Percentiles rank a stretch among this genome's conserved stretches.
Evolutionary conservation across 2,329 filamentous ascomycete species (phyloP).

Genomic region (Neodidymelliopsis sp.): DNA sequence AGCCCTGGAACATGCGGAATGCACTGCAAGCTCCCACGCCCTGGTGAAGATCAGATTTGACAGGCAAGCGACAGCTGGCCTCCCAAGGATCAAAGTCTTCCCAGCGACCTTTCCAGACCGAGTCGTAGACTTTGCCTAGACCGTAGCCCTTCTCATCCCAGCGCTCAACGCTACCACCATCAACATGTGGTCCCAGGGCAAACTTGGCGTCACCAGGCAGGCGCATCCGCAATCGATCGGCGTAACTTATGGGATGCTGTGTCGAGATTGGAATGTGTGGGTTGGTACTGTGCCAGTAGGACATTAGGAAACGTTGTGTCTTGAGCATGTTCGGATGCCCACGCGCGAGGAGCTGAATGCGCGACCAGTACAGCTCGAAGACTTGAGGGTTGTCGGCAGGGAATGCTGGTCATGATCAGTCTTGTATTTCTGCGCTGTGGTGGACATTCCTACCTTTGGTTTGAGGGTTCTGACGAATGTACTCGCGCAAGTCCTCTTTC

Average conservation of each 20-base stretch:
- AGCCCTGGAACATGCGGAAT: slow-evolving; percentile 90
- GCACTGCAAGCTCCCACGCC: slow-evolving; percentile 83
- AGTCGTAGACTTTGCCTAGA: slow-evolving; percentile 71
- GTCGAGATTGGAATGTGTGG: slow-evolving; percentile 53
- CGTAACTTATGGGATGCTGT: slow-evolving; percentile 57
- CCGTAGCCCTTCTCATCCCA: slow-evolving; percentile 69
- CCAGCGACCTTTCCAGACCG: slow-evolving; percentile 78
- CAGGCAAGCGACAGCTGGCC: slow-evolving; percentile 70
- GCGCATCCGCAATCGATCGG: slow-evolving; percentile 60
- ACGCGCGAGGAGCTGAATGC: slow-evolving; percentile 56
- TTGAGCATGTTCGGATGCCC: slow-evolving; percentile 57
- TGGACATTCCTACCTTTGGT: slow-evolving; percentile 42
- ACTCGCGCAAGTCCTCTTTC: slow-evolving; percentile 55
- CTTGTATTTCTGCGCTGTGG: background rate
- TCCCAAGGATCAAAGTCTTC: slow-evolving; percentile 86
- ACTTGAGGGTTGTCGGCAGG: slow-evolving; percentile 59
- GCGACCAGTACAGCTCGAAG: slow-evolving; percentile 61
- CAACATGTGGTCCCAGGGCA: slow-evolving; percentile 64
- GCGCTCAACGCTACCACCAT: slow-evolving; percentile 60
- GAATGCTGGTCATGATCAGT: slow-evolving; percentile 49
- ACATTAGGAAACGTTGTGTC: slow-evolving; percentile 57
- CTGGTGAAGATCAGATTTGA: slow-evolving; percentile 77
- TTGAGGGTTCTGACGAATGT: slow-evolving; percentile 57
- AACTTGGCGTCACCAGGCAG: slow-evolving; percentile 62
- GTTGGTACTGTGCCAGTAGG: slow-evolving; percentile 57